phyloP scores from a whole-genome alignment of 2,329 filamentous ascomycete species.

The Fusarium virguliforme region DNA sequence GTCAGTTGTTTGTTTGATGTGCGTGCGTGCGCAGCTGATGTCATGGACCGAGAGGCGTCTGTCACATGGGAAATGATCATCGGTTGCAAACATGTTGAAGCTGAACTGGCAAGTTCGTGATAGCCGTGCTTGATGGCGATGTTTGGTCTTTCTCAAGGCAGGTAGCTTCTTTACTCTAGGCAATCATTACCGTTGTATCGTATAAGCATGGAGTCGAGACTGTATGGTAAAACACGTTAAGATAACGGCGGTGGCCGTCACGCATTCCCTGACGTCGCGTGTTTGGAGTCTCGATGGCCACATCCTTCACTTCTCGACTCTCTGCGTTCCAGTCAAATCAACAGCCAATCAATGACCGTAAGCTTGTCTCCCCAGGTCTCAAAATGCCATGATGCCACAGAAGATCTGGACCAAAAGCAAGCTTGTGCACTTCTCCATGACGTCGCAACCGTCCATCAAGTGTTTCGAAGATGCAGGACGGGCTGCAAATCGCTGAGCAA shows the following conservation, averaged over 20 bases:
- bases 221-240: not conserved
- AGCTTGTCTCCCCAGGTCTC: conserved; percentile 19
- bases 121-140: not conserved
- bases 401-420: conserved; percentile 43
- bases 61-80: conserved; percentile 42
- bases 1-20: not conserved
- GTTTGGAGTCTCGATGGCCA: conserved; percentile 27
- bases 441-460: conserved; percentile 41
- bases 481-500: conserved; percentile 30
- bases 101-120: conserved; percentile 9
- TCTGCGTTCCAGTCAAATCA: conserved; percentile 6
- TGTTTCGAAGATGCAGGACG: conserved; percentile 43
- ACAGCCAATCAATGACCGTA: conserved; percentile 30
- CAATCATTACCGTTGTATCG: not conserved
- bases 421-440: conserved; percentile 45
- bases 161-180: not conserved
- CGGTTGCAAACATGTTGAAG: conserved; percentile 13
- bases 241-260: conserved; percentile 11
- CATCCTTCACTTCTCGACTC: conserved; percentile 14
- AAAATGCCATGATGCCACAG: conserved; percentile 15
- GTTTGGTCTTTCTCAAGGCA: not conserved
- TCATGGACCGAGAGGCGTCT: conserved; percentile 37
- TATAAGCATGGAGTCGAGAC: not conserved
- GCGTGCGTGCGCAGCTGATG: conserved; percentile 39
- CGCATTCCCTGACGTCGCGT: conserved; percentile 39